Base-by-base conservation (phyloP, 1,284 basidiomycete species). In the Leccinum huronense region DNA sequence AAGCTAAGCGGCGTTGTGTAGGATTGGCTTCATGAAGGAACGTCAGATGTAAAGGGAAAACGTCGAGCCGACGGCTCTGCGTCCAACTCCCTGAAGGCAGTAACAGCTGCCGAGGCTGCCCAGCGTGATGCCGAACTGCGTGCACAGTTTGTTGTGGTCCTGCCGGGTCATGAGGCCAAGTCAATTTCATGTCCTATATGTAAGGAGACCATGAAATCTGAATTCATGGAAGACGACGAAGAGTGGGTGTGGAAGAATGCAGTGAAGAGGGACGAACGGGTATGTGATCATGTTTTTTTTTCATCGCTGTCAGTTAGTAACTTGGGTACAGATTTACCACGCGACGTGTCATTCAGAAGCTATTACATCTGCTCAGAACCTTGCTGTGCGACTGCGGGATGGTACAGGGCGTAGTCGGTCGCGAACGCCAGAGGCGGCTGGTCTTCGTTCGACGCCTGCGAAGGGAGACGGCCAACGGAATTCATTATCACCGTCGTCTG, bases 171-270 rank as follows among this genome's bases (percentile, higher is more conserved):
- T 76, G 93, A 95, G 75, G 88, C 90, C 61, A 89, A 86, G 74
- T 77, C 82, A 59, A 81, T 91, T 68, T 89, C 91, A 54, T 99
- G 97, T 80, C 95, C 95, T 16, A 94, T 99, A 67, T 99, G 97
- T 86, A 97, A 98, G 81, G 97, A 99, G 78, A 78, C 78, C 62
- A 85, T 99, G 78, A 94, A 94, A 80, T 88, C 90, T 68, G 97
- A 98, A 78, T 98, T 94, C 78, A 80, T 89, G 64, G 95, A 99
- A 75, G 96, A 98, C 62, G 95, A 97, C 67, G 97, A 99, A 79
- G 97, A 98, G 70, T 99, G 97, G 96, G 91, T 98, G 19, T 99
- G 95, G 94, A 86, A 85, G 72, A 98, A 99, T 74, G 95, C 96
- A 0, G 81, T 95, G 30, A 85, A 84, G 74, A 88, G 90, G 63